phyloP scores from a whole-genome alignment of 2,329 filamentous ascomycete species.

The Orbilia javanica region DNA sequence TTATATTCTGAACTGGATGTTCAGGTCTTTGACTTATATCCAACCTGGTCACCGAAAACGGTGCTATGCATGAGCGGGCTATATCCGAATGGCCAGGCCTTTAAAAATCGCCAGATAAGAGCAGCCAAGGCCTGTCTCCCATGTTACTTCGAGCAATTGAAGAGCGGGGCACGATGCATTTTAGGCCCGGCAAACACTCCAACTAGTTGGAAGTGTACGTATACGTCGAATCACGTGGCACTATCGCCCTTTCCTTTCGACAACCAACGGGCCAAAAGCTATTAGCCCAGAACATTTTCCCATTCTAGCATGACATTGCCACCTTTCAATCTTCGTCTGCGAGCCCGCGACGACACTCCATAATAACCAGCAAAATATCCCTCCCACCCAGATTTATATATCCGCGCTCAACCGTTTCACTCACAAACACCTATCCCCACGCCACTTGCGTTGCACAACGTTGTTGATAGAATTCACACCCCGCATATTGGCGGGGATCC shows the following conservation, averaged over 20 bases:
- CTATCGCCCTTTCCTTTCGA: slow-evolving; percentile 25
- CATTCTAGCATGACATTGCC: slow-evolving; percentile 24
- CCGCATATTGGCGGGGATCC: slow-evolving; percentile 25
- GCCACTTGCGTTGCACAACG: slow-evolving; percentile 17
- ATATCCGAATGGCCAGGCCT: slow-evolving; percentile 19
- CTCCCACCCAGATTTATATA: background rate
- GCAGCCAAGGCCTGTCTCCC: slow-evolving; percentile 11
- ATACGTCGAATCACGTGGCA: slow-evolving; percentile 30
- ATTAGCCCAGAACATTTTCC: slow-evolving; percentile 12
- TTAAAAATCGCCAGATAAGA: slow-evolving; percentile 23
- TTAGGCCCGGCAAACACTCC: slow-evolving; percentile 26
- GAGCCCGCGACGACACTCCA: slow-evolving; percentile 11
- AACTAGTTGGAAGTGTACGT: slow-evolving; percentile 29
- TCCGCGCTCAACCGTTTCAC: background rate
- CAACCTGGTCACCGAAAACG: background rate
- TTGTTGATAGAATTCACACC: slow-evolving; percentile 23
- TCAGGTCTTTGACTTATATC: background rate
- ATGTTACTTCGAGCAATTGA: background rate
- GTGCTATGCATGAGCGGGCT: slow-evolving; percentile 7
- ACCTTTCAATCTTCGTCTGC: slow-evolving; percentile 30
- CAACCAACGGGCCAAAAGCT: slow-evolving; percentile 15
- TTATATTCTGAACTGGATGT: slow-evolving; percentile 1
- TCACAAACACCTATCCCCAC: slow-evolving; percentile 3
- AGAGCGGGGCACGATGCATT: slow-evolving; percentile 30
- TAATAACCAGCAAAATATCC: background rate